Conservation (phyloP, 805 yeast species). For the Lipomyces oligophaga region DNA sequence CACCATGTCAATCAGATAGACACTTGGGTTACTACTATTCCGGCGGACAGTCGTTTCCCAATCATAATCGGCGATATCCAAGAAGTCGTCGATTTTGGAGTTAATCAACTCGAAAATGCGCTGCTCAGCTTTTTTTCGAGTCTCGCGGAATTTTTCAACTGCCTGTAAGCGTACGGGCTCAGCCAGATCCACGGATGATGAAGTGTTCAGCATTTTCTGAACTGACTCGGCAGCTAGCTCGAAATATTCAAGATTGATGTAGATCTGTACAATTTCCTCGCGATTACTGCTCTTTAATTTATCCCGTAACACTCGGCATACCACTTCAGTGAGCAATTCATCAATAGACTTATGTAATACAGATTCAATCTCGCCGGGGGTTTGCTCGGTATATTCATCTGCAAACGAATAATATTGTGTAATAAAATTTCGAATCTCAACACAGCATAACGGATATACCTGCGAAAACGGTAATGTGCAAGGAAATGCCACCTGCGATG, state of each 20-base stretch:
- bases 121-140: slow-evolving; percentile 70
- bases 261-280: slow-evolving; percentile 85
- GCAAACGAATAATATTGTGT: slow-evolving; percentile 62
- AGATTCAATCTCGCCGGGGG: slow-evolving; percentile 56
- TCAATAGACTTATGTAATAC: slow-evolving; percentile 62
- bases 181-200: slow-evolving; percentile 29
- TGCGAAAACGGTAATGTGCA: slow-evolving; percentile 81
- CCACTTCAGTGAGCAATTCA: slow-evolving; percentile 59
- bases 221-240: slow-evolving; percentile 69
- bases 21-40: slow-evolving; percentile 61
- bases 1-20: slow-evolving; percentile 76
- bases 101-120: slow-evolving; percentile 81
- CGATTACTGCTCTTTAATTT: slow-evolving; percentile 70
- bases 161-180: slow-evolving; percentile 20
- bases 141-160: slow-evolving; percentile 32
- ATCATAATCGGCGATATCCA: slow-evolving; percentile 81
- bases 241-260: slow-evolving; percentile 84
- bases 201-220: slow-evolving; percentile 41
- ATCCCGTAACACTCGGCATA: slow-evolving; percentile 58
- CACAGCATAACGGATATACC: slow-evolving; percentile 81
- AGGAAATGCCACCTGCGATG: slow-evolving; percentile 42
- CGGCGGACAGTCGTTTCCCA: slow-evolving; percentile 56
- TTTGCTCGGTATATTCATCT: slow-evolving; percentile 60
- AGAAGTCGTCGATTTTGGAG: slow-evolving; percentile 67
- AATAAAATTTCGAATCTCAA: slow-evolving; percentile 63